A percentile compares a stretch with the other conserved stretches of the same genome.
Evolutionary conservation across 768 basidiomycete genomes (phyloP).

Genomic region (Trametes cubensis): DNA sequence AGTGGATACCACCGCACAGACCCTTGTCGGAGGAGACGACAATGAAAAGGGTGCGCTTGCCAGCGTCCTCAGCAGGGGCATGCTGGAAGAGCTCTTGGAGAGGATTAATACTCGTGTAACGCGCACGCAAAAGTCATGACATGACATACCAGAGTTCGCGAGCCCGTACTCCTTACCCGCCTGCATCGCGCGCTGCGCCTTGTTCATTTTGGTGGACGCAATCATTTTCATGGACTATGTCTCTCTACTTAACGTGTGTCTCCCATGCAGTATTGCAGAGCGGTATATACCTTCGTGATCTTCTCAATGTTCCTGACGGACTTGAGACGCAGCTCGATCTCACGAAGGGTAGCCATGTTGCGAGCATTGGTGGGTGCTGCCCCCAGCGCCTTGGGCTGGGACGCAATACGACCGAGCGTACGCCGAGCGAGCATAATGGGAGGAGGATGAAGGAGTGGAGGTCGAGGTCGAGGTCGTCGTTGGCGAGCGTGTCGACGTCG

Average conservation of each 20-base stretch:
- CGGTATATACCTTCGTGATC: conserved; percentile 84
- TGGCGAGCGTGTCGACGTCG: conserved; percentile 22
- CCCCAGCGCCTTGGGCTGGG: conserved; percentile 43
- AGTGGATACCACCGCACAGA: conserved; percentile 99
- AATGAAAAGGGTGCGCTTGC: conserved; percentile 84
- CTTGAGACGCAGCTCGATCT: conserved; percentile 95
- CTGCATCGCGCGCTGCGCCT: conserved; percentile 92
- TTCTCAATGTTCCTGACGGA: conserved; percentile 98
- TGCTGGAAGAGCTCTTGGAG: conserved; percentile 83
- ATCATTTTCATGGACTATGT: conserved; percentile 97
- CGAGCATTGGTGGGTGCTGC: conserved; percentile 55
- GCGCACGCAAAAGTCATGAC: neutral
- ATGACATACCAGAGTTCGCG: conserved; percentile 76
- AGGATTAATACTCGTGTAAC: neutral
- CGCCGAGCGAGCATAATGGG: conserved; percentile 53
- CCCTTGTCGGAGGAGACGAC: conserved; percentile 98
- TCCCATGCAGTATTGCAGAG: neutral
- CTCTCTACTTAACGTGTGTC: neutral
- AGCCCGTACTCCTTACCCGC: conserved; percentile 91
- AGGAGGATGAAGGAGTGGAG: conserved; percentile 28
- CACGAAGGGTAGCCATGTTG: conserved; percentile 96
- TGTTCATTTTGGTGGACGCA: conserved; percentile 94
- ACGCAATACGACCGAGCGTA: conserved; percentile 47
- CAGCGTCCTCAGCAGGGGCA: conserved; percentile 64
- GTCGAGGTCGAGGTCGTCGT: conserved; percentile 27